Evolutionary conservation across 2,329 filamentous ascomycete species (phyloP), one percentile per base, ranked within the genome.

Genomic region (Fusarium tricinctum): DNA sequence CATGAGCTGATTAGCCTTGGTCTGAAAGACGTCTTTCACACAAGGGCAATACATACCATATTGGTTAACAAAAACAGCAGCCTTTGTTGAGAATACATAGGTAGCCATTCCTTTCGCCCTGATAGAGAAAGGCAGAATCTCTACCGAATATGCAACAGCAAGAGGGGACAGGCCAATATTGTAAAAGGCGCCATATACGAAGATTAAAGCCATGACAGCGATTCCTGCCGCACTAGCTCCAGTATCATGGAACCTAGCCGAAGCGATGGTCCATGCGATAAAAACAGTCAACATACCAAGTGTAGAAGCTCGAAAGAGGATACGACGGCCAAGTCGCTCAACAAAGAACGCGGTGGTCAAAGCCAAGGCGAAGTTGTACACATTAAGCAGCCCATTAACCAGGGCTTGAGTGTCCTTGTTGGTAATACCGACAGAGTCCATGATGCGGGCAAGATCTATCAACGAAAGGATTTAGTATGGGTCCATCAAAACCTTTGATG

Each of bases 161-260:
- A 69, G 23, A 0, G 66, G 65, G 0, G 66, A 69, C 2, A 53
- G 66, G 9, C 65, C 65, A 22, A 69, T 58, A 6, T 66, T 62
- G 22, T 69, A 69, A 56, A 69, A 69, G 19, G 61, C 50, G 14
- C 62, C 66, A 22, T 53, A 69, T 4, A 69, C 32, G 13, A 69
- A 69, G 0, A 69, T 44, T 8, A 69, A 66, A 0, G 61, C 55
- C 0, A 69, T 57, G 2, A 61, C 66, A 5, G 49, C 63, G 4
- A 49, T 45, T 3, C 62, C 67, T 26, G 63, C 57, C 1, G 43
- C 39, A 33, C 59, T 63, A 4, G 32, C 57, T 0, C 48, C 48
- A 3, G 45, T 43, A 2, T 69, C 47, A 5, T 55, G 54, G 8
- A 63, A 69, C 0, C 52, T 38, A 6, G 62, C 67, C 1, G 63